Conservation (phyloP, 2,329 filamentous ascomycete genomes). For the Pyrenophora seminiperda region DNA sequence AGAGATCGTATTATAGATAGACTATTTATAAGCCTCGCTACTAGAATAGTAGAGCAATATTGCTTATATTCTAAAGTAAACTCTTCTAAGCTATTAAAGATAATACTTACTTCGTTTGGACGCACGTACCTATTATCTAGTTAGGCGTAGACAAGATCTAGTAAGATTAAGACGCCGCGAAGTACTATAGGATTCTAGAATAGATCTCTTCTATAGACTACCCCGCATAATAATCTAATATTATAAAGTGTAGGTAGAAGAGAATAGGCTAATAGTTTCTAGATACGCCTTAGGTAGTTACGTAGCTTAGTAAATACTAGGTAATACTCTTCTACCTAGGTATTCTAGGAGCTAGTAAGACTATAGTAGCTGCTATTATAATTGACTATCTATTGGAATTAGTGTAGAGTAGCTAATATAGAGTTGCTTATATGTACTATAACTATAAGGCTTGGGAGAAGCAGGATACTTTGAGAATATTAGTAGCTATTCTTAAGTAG, state of each 20-base stretch:
- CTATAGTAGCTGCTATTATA: constrained; percentile 51
- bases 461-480: constrained; percentile 33
- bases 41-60: background rate
- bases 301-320: constrained; percentile 10
- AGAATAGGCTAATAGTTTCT: constrained; percentile 57
- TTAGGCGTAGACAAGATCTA: constrained; percentile 9
- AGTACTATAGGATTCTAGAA: background rate
- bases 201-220: constrained; percentile 52
- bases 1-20: constrained; percentile 26
- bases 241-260: constrained; percentile 43
- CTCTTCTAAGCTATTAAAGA: constrained; percentile 18
- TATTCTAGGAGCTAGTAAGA: constrained; percentile 58
- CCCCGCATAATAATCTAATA: constrained; percentile 49
- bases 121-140: constrained; percentile 1
- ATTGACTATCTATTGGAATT: constrained; percentile 48
- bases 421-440: constrained; percentile 56
- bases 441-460: constrained; percentile 50
- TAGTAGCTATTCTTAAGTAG: constrained; percentile 21
- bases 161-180: constrained; percentile 1
- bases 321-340: constrained; percentile 55
- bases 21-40: constrained; percentile 26
- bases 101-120: constrained; percentile 6
- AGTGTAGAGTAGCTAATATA: constrained; percentile 33
- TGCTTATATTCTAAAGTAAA: constrained; percentile 18
- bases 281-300: constrained; percentile 32